These are phyloP conservation scores for Psilocybe tampanensis DNA, from an alignment of 768 basidiomycete species.

Conservation along the genomic window DNA sequence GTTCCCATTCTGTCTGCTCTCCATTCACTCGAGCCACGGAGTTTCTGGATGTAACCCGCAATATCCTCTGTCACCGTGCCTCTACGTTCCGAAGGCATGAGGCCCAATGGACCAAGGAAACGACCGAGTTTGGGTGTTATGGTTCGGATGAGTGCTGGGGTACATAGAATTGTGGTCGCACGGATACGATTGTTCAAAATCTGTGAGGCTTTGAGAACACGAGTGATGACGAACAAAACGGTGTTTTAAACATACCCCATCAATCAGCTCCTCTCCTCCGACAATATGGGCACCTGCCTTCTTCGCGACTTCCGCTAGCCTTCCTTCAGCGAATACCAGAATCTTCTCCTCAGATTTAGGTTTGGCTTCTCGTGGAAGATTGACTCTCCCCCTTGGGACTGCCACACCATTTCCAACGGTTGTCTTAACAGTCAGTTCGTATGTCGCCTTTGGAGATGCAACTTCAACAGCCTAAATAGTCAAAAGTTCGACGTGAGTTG, in stretches of 20 bases:
- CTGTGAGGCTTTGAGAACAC: constrained; percentile 36
- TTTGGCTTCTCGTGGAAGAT: constrained; percentile 81
- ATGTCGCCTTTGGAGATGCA: constrained; percentile 70
- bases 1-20: constrained; percentile 86
- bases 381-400: constrained; percentile 89
- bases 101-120: constrained; percentile 83
- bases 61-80: constrained; percentile 95
- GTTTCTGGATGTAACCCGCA: constrained; percentile 73
- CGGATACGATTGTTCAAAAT: constrained; percentile 72
- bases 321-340: constrained; percentile 92
- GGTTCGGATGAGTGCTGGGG: constrained; percentile 72
- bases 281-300: constrained; percentile 89
- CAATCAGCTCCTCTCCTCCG: constrained; percentile 87
- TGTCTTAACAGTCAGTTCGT: constrained; percentile 82
- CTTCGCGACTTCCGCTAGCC: constrained; percentile 79
- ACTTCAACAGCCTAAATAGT: constrained; percentile 77
- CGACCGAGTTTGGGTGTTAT: constrained; percentile 82
- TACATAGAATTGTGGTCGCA: constrained; percentile 85
- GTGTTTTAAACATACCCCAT: constrained; percentile 59
- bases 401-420: constrained; percentile 76
- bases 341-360: constrained; percentile 71
- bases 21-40: constrained; percentile 90
- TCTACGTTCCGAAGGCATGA: constrained; percentile 94
- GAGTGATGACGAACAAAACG: neutral
- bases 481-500: constrained; percentile 2